Evolutionary conservation across 2,329 filamentous ascomycete genomes (phyloP), one percentile per base, ranked within the genome.

Genomic region (Parastagonospora avenae): DNA sequence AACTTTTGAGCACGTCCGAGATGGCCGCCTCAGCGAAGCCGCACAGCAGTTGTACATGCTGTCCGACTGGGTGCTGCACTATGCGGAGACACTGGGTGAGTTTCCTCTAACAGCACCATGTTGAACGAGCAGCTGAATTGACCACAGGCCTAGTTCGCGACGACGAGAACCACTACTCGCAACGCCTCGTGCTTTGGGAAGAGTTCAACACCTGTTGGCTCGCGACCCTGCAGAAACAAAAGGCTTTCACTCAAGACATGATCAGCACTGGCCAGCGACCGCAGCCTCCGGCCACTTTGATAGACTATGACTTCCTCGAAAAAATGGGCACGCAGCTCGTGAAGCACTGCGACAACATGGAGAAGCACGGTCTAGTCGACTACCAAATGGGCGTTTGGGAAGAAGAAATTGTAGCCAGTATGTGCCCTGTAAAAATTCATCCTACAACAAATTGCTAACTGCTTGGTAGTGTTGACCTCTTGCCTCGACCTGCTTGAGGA

Each of bases 371-470:
- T n/a, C 78, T 99, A 41, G 91, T 99, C 9, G 94, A 99, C 76
- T 99, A 97, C 72, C 89, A 97, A 67, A 95, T 96, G 77, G 94
- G 94, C 8, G 90, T 97, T 24, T 95, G 91, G 85, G 94, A 97
- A 75, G 92, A 97, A 70, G 86, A 90, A 68, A 97, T 97, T 63
- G 84, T 94, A 62, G 83, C 84, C 51, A 82, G 92, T 96, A 79
- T 76, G 90, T 81, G 27, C 36, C 31, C 14, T 27, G 19, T 33
- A 12, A n/a, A 33, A 4, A 15, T 32, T 42, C 11, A 7, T 27
- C 16, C 37, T 19, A 15, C 33, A 29, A 38, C 59, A 62, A 54
- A 63, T 43, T 48, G 15, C 32, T 38, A n/a, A 32, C 40, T 51
- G 24, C 46, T 57, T 24, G 15, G 24, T 53, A 85, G 82, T 83